Evolutionary conservation across 2,329 filamentous ascomycete genomes (phyloP), one percentile per base, ranked within the genome.

Genomic region (Cladosporium austrohemisphaericum): DNA sequence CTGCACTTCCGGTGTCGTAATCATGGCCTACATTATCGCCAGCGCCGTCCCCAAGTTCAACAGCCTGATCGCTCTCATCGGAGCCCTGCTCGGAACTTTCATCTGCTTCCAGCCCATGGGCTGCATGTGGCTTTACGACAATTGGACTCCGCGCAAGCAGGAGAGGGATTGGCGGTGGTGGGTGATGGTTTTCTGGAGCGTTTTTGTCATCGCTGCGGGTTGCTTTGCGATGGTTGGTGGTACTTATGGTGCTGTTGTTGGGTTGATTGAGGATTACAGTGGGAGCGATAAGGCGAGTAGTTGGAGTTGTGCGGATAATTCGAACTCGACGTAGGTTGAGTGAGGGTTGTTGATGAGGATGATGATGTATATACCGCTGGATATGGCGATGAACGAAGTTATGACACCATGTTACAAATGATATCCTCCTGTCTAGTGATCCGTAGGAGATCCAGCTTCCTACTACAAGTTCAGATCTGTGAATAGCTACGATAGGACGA

Each of bases 71-170:
- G 55, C 60, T 0, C 51, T 63, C 7, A 54, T 61, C 29, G 59
- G 60, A 11, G 59, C 59, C 29, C 41, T 63, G 8, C 49, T 61
- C 9, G 57, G 57, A n/a, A 57, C 57, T 1, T 46, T 57, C 19
- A 56, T 63, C 20, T 55, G 49, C 22, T 54, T 61, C 32, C 49
- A 56, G 20, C 64, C 64, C 1, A 66, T 67, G 60, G 70, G 68
- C 8, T 63, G 60, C 55, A 72, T 72, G 69, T 73, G 70, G 71
- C 51, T 73, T 1, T 71, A 71, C 41, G 69, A 73, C 53, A 68
- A 73, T 49, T 72, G 68, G 68, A 45, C 26, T 14, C 53, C 49
- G 4, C 56, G 55, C 5, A 59, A 55, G 22, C 38, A 22, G 5
- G 28, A 60, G 7, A 51, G 53, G 11, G 55, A 52, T 28, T 8